phyloP scores from a whole-genome alignment of 2,329 filamentous ascomycete genomes.

The Exserohilum rostratum region DNA sequence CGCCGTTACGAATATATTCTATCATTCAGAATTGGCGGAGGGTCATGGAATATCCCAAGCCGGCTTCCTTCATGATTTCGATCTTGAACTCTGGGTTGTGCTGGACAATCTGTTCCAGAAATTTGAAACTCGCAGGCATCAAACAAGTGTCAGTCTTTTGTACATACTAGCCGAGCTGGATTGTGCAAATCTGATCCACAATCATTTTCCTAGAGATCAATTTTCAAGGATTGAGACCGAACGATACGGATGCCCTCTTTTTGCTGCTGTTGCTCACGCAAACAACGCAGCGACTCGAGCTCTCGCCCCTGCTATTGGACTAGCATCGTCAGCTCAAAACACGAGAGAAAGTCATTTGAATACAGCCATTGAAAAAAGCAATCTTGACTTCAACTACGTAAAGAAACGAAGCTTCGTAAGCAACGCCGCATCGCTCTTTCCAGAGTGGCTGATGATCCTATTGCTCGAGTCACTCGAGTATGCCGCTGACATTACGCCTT shows the following conservation, averaged over 20 bases:
- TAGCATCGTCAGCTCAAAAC: background rate
- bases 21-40: background rate
- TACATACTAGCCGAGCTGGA: background rate
- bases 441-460: background rate
- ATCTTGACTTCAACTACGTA: background rate
- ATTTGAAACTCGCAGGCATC: background rate
- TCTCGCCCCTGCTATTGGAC: background rate
- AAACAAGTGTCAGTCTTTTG: background rate
- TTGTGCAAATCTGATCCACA: background rate
- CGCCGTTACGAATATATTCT: constrained; percentile 31
- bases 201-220: background rate
- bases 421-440: background rate
- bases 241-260: background rate
- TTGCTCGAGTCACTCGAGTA: background rate
- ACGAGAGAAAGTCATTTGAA: background rate
- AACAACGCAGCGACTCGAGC: background rate
- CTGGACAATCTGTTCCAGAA: background rate
- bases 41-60: background rate
- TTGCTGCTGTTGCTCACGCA: background rate
- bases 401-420: background rate
- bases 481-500: too few species aligned
- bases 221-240: background rate
- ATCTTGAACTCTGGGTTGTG: background rate
- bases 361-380: too few species aligned
- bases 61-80: background rate